A percentile compares a stretch with the other conserved stretches of the same genome.
phyloP scores from a whole-genome alignment of 768 basidiomycete genomes.

The Boletus bicolor region DNA sequence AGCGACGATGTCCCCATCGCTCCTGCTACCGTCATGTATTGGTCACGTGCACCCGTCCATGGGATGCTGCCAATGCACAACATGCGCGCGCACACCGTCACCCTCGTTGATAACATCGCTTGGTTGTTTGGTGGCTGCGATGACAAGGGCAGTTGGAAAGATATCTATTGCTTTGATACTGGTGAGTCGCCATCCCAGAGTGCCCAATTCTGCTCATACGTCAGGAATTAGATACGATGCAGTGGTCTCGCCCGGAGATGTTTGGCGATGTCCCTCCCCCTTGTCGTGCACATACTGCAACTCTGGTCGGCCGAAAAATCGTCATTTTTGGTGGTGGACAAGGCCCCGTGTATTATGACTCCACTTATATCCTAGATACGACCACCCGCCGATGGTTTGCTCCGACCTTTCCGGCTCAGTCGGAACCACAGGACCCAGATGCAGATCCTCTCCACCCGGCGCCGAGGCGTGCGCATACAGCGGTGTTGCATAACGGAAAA shows the following conservation, averaged over 20 bases:
- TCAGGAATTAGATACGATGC: slow-evolving; percentile 67
- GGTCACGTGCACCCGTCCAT: slow-evolving; percentile 80
- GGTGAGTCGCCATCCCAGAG: slow-evolving; percentile 40
- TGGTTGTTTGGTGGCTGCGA: slow-evolving; percentile 94
- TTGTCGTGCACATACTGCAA: slow-evolving; percentile 85
- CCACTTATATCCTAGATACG: slow-evolving; percentile 82
- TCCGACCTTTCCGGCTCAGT: slow-evolving; percentile 35
- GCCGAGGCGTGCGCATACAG: slow-evolving; percentile 84
- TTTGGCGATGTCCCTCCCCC: slow-evolving; percentile 78
- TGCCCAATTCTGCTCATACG: not conserved
- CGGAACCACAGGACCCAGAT: slow-evolving; percentile 2
- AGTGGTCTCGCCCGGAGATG: slow-evolving; percentile 79
- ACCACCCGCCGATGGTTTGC: slow-evolving; percentile 61
- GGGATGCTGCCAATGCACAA: slow-evolving; percentile 62
- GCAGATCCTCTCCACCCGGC: slow-evolving; percentile 40
- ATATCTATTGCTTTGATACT: slow-evolving; percentile 83
- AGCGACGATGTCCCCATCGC: slow-evolving; percentile 55
- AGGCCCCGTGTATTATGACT: slow-evolving; percentile 77
- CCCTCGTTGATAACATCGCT: slow-evolving; percentile 74
- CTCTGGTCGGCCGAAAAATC: slow-evolving; percentile 74
- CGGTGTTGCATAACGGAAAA: slow-evolving; percentile 66
- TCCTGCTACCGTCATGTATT: slow-evolving; percentile 78
- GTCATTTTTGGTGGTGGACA: slow-evolving; percentile 88
- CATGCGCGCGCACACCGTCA: slow-evolving; percentile 82
- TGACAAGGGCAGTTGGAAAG: slow-evolving; percentile 67